Base-by-base conservation (phyloP, 164 flowering plant genomes). In the Berberis thunbergii region DNA sequence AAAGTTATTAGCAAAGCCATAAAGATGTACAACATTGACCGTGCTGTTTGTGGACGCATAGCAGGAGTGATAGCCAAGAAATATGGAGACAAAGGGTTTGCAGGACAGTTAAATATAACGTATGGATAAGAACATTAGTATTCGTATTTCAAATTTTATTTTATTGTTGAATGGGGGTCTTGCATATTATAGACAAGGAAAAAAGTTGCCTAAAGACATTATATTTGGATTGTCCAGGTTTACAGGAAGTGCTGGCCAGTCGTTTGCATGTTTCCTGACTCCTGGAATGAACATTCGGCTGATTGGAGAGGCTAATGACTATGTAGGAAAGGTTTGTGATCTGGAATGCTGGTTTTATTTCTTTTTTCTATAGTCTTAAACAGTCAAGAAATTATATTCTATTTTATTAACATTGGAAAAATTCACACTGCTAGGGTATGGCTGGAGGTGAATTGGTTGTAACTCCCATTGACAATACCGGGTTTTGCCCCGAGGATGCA, bases 11-110 rank as follows among this genome's bases (percentile, higher is more conserved):
- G 78, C 62, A 87, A 91, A 81, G 80, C 89, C 9, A 62, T 86
- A 13, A 71, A 83, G 61, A 87, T 95, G 68, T 85, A 83, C 84
- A 95, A 95, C 74, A 82, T 86, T 52, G 97, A 91, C 69, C 95
- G 97, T 61, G 91, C 97, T 76, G 99, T 84, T 69, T 87, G 99
- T 76, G 99, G 99, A 7, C 96, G 99, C 68, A 64, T 91, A 63
- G 89, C 97, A 26, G 99, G 99, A 54, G 93, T 70, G 4, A 61
- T 95, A 70, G 99, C 99, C 46, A 91, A 89, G 83, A 91, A 84
- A 74, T 91, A 95, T 78, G 99, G 99, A 3, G 99, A 95, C 78
- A 84, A 96, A 49, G 97, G 99, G 57, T 95, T 95, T 81, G 94
- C 97, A 64, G 99, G 99, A 64, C 97, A 91, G 73, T 78, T 95